Evolutionary conservation across 148 eudicot species (phyloP).

Genomic region (Chenopodium formosanum): DNA sequence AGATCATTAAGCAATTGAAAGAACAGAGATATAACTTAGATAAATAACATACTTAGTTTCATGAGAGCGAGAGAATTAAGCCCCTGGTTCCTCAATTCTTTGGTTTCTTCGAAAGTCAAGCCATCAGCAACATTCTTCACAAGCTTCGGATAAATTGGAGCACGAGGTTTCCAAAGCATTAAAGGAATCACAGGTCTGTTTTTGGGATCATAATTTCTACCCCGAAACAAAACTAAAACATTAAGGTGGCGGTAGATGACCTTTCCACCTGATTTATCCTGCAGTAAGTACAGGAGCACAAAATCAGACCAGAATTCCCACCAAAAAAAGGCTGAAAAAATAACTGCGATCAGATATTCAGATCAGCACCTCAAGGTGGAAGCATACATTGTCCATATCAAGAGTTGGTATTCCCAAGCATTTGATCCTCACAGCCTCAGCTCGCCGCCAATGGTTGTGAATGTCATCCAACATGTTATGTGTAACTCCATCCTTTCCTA

Average conservation of each 20-base stretch:
- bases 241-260: slow-evolving; percentile 71
- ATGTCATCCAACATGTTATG: slow-evolving; percentile 91
- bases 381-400: slow-evolving; percentile 87
- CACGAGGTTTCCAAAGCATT: slow-evolving; percentile 91
- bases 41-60: slow-evolving; percentile 68
- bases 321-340: not conserved
- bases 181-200: slow-evolving; percentile 67
- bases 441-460: slow-evolving; percentile 91
- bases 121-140: slow-evolving; percentile 87
- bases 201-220: slow-evolving; percentile 75
- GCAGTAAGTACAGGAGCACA: slow-evolving; percentile 19
- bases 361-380: slow-evolving; percentile 78
- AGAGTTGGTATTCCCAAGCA: slow-evolving; percentile 95
- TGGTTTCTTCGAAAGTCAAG: slow-evolving; percentile 82
- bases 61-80: slow-evolving; percentile 54
- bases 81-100: slow-evolving; percentile 77
- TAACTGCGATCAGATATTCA: not conserved
- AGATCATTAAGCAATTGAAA: not conserved
- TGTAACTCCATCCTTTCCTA: slow-evolving; percentile 79
- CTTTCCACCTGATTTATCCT: slow-evolving; percentile 91
- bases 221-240: slow-evolving; percentile 69
- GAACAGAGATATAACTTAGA: not conserved
- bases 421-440: slow-evolving; percentile 91
- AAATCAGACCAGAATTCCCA: not conserved
- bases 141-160: slow-evolving; percentile 86